Percentiles rank a stretch among this genome's conserved stretches.
Conservation (phyloP, 2,329 filamentous ascomycete genomes). For the Xylogone sp. region DNA sequence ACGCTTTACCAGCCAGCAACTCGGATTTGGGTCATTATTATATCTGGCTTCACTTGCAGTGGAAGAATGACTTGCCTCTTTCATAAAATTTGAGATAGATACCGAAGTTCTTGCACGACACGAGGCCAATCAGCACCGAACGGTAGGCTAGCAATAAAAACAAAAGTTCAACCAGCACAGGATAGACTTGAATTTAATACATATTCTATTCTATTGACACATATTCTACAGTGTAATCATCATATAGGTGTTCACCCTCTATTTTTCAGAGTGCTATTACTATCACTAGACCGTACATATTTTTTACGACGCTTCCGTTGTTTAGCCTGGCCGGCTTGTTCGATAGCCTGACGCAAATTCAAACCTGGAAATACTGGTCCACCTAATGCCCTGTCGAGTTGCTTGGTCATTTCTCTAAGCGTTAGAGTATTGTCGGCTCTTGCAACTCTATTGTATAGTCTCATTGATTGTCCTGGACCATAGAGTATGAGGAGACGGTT, state of each 20-base stretch:
- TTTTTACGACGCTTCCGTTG: neutral
- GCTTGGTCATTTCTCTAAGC: constrained; percentile 11
- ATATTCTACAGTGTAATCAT: too few species aligned
- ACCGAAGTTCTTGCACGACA: too few species aligned
- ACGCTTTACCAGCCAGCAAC: too few species aligned
- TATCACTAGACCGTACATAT: neutral
- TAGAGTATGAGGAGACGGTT: constrained; percentile 22
- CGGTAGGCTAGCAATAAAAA: neutral
- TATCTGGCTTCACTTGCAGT: too few species aligned
- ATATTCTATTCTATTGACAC: too few species aligned
- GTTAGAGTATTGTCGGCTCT: constrained; percentile 4
- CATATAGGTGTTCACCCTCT: neutral
- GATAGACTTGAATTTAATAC: too few species aligned
- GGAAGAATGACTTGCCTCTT: too few species aligned
- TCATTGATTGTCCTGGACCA: constrained; percentile 17
- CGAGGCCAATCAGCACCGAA: too few species aligned
- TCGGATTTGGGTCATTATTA: too few species aligned
- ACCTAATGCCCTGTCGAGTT: constrained; percentile 20
- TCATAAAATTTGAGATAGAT: too few species aligned
- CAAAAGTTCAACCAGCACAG: too few species aligned
- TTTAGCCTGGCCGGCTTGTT: neutral
- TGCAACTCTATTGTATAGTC: constrained; percentile 14
- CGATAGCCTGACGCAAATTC: neutral
- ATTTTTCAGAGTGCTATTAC: neutral
- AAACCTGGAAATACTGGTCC: constrained; percentile 2